These are phyloP conservation scores for Teratosphaeria destructans DNA, from an alignment of 2,329 filamentous ascomycete genomes.

Conservation along the genomic window DNA sequence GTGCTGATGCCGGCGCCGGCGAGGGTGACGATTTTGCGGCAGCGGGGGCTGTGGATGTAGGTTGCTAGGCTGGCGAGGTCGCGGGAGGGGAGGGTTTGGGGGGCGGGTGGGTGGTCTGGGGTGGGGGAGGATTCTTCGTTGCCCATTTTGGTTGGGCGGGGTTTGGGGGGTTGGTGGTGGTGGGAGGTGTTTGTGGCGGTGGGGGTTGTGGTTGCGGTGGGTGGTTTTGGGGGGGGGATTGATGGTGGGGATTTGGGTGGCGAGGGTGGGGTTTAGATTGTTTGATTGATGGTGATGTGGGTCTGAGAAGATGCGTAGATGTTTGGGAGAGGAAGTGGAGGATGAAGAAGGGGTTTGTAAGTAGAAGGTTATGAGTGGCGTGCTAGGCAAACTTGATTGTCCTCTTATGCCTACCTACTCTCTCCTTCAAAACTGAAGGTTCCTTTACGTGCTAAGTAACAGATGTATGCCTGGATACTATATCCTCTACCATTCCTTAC, in stretches of 20 bases:
- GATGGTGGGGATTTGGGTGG: background rate
- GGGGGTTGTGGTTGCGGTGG: conserved; percentile 41
- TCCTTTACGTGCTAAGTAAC: too few species aligned
- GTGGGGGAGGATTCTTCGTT: conserved; percentile 66
- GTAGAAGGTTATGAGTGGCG: background rate
- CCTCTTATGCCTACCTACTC: background rate
- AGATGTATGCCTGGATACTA: too few species aligned
- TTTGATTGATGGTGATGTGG: background rate
- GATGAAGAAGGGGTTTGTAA: background rate
- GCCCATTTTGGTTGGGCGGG: conserved; percentile 45
- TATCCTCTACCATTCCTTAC: too few species aligned
- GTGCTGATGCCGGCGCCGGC: conserved; percentile 75
- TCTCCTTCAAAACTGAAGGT: too few species aligned
- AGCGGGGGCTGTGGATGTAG: conserved; percentile 61
- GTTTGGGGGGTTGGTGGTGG: conserved; percentile 29
- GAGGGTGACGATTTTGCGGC: conserved; percentile 70
- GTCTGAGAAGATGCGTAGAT: background rate
- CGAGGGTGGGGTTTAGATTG: background rate
- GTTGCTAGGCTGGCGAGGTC: conserved; percentile 67
- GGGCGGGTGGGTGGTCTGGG: conserved; percentile 52
- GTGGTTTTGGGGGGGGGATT: conserved; percentile 26
- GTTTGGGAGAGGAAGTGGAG: background rate
- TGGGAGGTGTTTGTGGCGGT: conserved; percentile 30
- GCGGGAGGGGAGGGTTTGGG: conserved; percentile 53
- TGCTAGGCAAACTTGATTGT: background rate